Conservation (phyloP, 805 yeast species). For the Candida qinlingensis region DNA sequence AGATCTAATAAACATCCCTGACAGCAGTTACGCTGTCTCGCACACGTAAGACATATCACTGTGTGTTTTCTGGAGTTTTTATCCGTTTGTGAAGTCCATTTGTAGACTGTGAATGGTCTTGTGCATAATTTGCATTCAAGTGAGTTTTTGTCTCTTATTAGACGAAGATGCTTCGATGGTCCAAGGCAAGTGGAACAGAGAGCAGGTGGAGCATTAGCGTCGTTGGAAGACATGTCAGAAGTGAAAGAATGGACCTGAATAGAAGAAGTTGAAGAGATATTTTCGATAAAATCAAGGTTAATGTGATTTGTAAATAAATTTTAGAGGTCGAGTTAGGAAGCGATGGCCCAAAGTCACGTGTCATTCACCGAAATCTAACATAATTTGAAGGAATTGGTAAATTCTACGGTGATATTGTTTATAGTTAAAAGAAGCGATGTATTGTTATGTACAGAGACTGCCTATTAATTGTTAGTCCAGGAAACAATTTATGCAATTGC, state of each 20-base stretch:
- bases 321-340: no score
- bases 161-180: conserved; percentile 53
- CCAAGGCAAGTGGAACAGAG: conserved; percentile 78
- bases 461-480: not conserved
- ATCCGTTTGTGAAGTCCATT: conserved; percentile 55
- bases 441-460: no score
- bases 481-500: not conserved
- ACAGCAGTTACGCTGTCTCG: conserved; percentile 76
- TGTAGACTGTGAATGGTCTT: conserved; percentile 73
- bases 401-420: no score
- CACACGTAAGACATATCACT: conserved; percentile 72
- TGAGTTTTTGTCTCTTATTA: conserved; percentile 67
- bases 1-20: conserved; percentile 84
- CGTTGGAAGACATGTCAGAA: not conserved
- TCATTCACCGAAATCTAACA: no score
- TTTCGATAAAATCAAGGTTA: no score
- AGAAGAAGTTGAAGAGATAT: no score
- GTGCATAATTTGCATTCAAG: conserved; percentile 85
- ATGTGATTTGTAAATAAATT: no score
- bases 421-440: no score
- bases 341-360: no score
- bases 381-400: no score
- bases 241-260: no score
- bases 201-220: conserved; percentile 38
- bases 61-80: conserved; percentile 50